Percentiles rank a stretch among this genome's conserved stretches.
Evolutionary conservation across 2,329 filamentous ascomycete genomes (phyloP).

Genomic region (Whalleya microplaca): DNA sequence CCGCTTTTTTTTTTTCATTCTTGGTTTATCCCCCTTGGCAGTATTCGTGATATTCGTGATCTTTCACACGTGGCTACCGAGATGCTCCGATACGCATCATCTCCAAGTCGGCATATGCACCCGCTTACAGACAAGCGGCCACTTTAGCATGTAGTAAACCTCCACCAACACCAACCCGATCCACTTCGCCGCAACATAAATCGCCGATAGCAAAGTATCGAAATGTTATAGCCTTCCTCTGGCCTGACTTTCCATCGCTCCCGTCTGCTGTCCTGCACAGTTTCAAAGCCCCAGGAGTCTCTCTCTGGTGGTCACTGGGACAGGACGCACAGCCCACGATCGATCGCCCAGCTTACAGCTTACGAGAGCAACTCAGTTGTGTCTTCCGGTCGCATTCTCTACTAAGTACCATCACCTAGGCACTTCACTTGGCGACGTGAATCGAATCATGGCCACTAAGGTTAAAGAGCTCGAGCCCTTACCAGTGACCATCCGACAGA

Average conservation of each 20-base stretch:
- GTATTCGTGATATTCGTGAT: no score
- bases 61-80: slow-evolving; percentile 13
- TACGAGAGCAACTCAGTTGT: not conserved
- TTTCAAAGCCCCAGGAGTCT: slow-evolving; percentile 9
- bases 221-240: slow-evolving; percentile 28
- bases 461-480: slow-evolving; percentile 29
- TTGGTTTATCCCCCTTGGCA: no score
- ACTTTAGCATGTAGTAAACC: slow-evolving; percentile 19
- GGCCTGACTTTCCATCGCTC: slow-evolving; percentile 28
- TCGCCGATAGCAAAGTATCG: slow-evolving; percentile 9
- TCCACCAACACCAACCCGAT: slow-evolving; percentile 20
- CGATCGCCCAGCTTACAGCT: no score
- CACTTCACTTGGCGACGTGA: no score
- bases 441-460: slow-evolving; percentile 33
- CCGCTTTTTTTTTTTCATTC: slow-evolving; percentile 24
- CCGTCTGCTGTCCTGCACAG: slow-evolving; percentile 29
- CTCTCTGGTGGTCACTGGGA: not conserved
- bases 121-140: slow-evolving; percentile 31
- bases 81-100: slow-evolving; percentile 17
- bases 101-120: slow-evolving; percentile 22
- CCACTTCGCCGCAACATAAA: slow-evolving; percentile 16
- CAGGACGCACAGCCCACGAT: not conserved
- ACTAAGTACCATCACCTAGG: slow-evolving; percentile 1
- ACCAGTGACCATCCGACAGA: slow-evolving; percentile 13
- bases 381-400: slow-evolving; percentile 3